phyloP scores from a whole-genome alignment of 305 asterid genomes.

The Coffea humblotiana region DNA sequence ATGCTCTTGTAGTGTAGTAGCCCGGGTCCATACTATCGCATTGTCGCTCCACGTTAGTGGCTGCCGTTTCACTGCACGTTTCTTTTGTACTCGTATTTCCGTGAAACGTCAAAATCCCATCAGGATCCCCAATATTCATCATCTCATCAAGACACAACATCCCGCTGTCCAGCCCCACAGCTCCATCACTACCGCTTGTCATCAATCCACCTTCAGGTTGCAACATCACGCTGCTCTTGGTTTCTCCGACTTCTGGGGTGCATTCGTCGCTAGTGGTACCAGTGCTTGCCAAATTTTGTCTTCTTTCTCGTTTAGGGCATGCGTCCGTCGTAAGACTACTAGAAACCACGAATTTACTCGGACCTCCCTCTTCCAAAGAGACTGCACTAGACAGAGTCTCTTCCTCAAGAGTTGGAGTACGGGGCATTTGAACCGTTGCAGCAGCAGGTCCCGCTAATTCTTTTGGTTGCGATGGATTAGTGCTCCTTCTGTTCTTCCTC shows the following conservation, averaged over 20 bases:
- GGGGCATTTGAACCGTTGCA: slow-evolving; percentile 23
- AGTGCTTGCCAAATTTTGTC: background rate
- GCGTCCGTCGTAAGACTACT: background rate
- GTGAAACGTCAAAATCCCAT: background rate
- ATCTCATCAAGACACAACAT: background rate
- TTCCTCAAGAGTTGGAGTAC: slow-evolving; percentile 30
- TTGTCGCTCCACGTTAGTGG: background rate
- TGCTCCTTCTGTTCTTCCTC: slow-evolving; percentile 22
- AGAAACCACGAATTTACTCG: background rate
- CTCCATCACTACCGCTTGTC: background rate
- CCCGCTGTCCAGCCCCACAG: background rate
- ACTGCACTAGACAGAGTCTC: slow-evolving; percentile 25
- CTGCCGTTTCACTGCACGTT: background rate
- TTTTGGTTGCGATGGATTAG: background rate
- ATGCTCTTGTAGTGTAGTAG: background rate
- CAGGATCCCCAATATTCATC: background rate
- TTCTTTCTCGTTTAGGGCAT: slow-evolving; percentile 5
- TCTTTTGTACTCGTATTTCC: background rate
- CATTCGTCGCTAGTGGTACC: too few relatives aligned
- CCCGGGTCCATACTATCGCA: background rate
- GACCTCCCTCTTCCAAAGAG: slow-evolving; percentile 14
- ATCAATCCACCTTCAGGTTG: background rate
- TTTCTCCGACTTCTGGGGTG: slow-evolving; percentile 5
- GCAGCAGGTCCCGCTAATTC: slow-evolving; percentile 5
- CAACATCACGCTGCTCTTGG: background rate